Evolutionary conservation across 441 rosid species (phyloP), one percentile per base, ranked within the genome.

Genomic region (Manihot esculenta): DNA sequence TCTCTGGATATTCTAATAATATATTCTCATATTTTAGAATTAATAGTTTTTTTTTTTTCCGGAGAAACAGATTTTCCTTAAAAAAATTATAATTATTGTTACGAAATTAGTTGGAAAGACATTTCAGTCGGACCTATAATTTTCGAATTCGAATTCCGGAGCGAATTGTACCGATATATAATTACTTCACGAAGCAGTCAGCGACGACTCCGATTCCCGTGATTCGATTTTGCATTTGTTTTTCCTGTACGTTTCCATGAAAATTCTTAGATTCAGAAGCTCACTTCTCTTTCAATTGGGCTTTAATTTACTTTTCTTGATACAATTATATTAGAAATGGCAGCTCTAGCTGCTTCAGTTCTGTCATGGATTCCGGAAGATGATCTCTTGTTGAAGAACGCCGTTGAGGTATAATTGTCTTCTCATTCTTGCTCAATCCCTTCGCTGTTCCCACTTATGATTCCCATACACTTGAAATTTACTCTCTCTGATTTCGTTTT

Each of bases 321-420:
- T n/a, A 23, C 10, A 57, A 5, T 45, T 12, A 0, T 10, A 21
- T 2, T 50, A 24, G 51, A 42, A 74, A 87, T 87, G 91, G 87
- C 77, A 59, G 79, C 81, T 59, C 51, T 76, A 13, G 76, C 84
- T 74, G 45, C 72, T 72, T 71, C 80, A 50, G 44, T 48, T 50
- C 48, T 74, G 33, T 56, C 45, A 5, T 90, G 94, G 91, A 67
- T 82, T 27, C 89, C 97, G 20, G 93, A 91, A 74, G 97, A 94
- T 72, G 98, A 91, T 73, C 80, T 91, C 27, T 74, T 87, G 71
- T 73, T 93, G 26, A 91, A 89, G 85, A 89, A 88, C 77, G 88
- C 98, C 27, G 81, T 94, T 27, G 98, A 91, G 98, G 98, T 94
- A 71, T 23, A 35, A 14, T 62, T 13, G 12, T 47, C 3, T 49